Percentiles rank a stretch among this genome's conserved stretches.
Evolutionary conservation across 2,329 filamentous ascomycete genomes (phyloP).

Genomic region (Colletotrichum liriopes): DNA sequence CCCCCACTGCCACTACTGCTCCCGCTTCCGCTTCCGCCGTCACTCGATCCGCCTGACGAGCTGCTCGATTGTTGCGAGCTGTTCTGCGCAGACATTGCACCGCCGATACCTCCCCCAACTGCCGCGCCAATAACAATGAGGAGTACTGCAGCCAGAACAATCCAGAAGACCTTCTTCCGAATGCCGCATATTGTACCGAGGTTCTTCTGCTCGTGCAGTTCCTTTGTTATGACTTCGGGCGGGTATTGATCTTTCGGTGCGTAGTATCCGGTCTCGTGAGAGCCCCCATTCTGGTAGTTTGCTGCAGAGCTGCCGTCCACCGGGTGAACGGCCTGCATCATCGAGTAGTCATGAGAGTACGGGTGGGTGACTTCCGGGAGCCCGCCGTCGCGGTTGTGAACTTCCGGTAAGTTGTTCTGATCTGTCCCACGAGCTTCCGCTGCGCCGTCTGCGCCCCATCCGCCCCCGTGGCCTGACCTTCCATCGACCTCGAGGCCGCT

Average conservation of each 20-base stretch:
- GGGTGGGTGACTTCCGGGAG: conserved; percentile 27
- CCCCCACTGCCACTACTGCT: neutral
- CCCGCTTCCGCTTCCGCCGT: neutral
- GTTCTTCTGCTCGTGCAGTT: neutral
- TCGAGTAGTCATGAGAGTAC: conserved; percentile 18
- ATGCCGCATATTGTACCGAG: conserved; percentile 34
- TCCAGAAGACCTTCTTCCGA: conserved; percentile 38
- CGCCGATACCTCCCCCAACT: conserved; percentile 39
- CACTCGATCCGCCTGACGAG: conserved; percentile 8
- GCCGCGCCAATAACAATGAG: conserved; percentile 31
- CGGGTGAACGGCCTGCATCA: conserved; percentile 23
- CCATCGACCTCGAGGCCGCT: conserved; percentile 35
- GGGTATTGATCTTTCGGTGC: conserved; percentile 21
- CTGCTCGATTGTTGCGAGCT: conserved; percentile 27
- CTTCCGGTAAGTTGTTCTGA: conserved; percentile 30
- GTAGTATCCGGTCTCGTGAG: conserved; percentile 16
- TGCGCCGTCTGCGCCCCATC: conserved; percentile 8
- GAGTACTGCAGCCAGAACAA: conserved; percentile 16
- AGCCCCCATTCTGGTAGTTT: neutral
- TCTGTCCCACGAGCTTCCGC: conserved; percentile 23
- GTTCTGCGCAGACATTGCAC: conserved; percentile 16
- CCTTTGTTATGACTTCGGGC: conserved; percentile 14
- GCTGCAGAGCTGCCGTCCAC: neutral
- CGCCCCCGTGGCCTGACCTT: conserved; percentile 12
- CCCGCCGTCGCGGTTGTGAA: conserved; percentile 9